phyloP scores from a whole-genome alignment of 2,329 filamentous ascomycete species.

The Aspergillus cejpii region DNA sequence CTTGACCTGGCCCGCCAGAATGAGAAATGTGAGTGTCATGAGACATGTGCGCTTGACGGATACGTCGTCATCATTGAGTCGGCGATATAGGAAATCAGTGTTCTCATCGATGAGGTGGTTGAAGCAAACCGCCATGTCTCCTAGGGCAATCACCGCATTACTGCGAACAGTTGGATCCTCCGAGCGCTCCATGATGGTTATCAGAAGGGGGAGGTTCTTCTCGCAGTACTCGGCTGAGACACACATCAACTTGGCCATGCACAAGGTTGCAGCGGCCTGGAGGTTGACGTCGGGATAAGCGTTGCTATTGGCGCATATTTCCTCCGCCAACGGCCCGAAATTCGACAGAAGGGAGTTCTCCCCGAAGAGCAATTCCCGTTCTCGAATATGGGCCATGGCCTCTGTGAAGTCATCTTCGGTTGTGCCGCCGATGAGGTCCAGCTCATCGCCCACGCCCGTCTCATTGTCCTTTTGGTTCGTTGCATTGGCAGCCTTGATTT shows the following conservation, averaged over 20 bases:
- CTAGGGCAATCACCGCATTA: constrained; percentile 92
- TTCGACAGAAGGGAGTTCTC: constrained; percentile 76
- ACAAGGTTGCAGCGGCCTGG: constrained; percentile 87
- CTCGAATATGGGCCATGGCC: constrained; percentile 74
- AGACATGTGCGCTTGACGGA: constrained; percentile 95
- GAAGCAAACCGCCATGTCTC: constrained; percentile 99
- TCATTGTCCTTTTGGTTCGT: constrained; percentile 47
- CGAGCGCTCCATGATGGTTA: constrained; percentile 95
- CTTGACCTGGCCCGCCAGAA: constrained; percentile 95
- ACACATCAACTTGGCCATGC: constrained; percentile 97
- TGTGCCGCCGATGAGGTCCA: constrained; percentile 94
- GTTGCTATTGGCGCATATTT: constrained; percentile 93
- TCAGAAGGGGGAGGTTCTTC: constrained; percentile 80
- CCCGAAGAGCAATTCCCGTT: constrained; percentile 77
- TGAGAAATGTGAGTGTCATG: constrained; percentile 97
- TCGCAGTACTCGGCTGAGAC: constrained; percentile 96
- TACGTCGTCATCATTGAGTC: constrained; percentile 78
- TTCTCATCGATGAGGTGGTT: constrained; percentile 99
- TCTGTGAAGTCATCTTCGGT: constrained; percentile 92
- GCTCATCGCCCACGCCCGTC: constrained; percentile 69
- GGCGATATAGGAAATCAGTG: constrained; percentile 92
- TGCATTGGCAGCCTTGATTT: constrained; percentile 41
- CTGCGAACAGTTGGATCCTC: constrained; percentile 86
- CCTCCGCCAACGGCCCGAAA: constrained; percentile 84
- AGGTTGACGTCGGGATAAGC: constrained; percentile 82